Base-by-base conservation (phyloP, 2,329 filamentous ascomycete genomes). In the Scytalidium lignicola region DNA sequence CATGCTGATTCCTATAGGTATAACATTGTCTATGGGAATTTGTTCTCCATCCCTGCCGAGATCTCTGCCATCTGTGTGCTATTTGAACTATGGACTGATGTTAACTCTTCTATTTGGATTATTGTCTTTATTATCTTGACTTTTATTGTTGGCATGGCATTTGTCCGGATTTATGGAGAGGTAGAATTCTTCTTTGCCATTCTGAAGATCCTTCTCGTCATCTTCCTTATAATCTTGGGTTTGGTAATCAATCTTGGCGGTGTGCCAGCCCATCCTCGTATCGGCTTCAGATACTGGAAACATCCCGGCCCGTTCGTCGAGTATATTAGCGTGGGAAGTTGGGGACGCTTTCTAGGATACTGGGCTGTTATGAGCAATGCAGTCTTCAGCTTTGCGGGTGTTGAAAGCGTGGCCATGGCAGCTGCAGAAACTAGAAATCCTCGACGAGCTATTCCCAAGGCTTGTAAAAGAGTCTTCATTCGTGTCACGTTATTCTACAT, bases 271-370 rank as follows among this genome's bases (percentile, higher is more conserved):
- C 75, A 74, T 0, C 72, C 77, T 18, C 70, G 77, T 3, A 73
- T 82, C 46, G 85, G 85, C 2, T 88, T 88, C 64, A 67, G 73
- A 18, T 87, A 86, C 66, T 90, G 85, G 86, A 77, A 72, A 47
- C 46, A 52, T 26, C 85, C 86, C 0, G 85, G 83, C 1, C 80
- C 83, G 0, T 85, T 86, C 57, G 80, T 83, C 28, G 78, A 84
- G 57, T 80, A 84, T 59, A 76, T 86, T n/a, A 73, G 73, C 2
- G 70, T 68, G 0, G 81, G 80, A 1, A 44, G 46, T 3, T 79
- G 73, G 69, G 85, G 84, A 13, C 71, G 73, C 13, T 88, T 89
- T 59, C 71, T 88, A 3, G 63, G 65, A 44, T 58, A 60, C 43
- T 62, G 58, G 59, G 66, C 64, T 23, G 73, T 71, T 45, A 73